Evolutionary conservation across 2,329 filamentous ascomycete species (phyloP), one percentile per base, ranked within the genome.

Genomic region (Emericellopsis cladophorae): DNA sequence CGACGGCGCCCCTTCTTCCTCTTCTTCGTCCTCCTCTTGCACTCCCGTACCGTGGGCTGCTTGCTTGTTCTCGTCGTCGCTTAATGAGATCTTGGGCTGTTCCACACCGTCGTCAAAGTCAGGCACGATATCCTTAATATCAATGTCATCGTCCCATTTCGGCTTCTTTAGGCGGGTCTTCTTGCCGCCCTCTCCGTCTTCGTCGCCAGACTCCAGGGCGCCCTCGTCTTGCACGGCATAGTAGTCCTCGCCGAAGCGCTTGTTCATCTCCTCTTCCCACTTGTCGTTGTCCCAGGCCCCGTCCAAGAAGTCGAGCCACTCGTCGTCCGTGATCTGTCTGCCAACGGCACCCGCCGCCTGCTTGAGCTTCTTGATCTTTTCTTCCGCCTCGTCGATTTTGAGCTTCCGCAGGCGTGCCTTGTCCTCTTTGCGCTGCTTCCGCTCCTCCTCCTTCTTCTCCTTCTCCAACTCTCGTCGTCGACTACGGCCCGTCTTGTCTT

Each of bases 141-240:
- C 89, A 51, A 98, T 95, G 56, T 98, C 92, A 54, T 96, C 88
- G 52, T 95, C 86, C 83, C 90, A 98, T 54, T 72, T 80, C 49
- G 76, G 78, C 54, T 75, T 79, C 57, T 76, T 79, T 40, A 61
- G 49, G 15, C 63, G 62, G 33, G 65, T 56, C 48, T 52, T 59
- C 38, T 64, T 68, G n/a, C 56, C 65, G 7, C 61, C 68, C 4
- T 58, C 64, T 7, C 71, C 75, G n/a, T 70, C 65, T 18, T 72
- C 71, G 1, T 70, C 74, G 45, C 81, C 84, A 49, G 37, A 37
- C 16, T 32, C 42, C 9, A 31, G 33, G 6, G 79, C 81, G 21
- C 81, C 76, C 15, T 74, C 84, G 44, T 61, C 69, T 11, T 84
- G 84, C 14, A 84, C 79, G 9, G 79, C 84, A 52, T 98, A 98